phyloP scores from a whole-genome alignment of 1,284 basidiomycete species.

The Pseudozyma pruni region DNA sequence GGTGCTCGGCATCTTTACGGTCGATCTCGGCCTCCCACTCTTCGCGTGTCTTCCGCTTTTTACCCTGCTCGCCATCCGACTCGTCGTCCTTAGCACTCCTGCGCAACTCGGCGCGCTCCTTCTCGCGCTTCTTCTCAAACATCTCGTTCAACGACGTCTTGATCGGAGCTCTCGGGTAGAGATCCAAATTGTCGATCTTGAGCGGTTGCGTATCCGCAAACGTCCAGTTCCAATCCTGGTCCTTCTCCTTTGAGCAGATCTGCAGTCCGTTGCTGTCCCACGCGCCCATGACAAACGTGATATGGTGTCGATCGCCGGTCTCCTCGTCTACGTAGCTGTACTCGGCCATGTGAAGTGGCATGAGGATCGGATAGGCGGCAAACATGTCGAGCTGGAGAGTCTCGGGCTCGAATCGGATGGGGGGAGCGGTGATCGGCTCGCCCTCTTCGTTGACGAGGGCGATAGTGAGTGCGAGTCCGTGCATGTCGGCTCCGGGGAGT shows the following conservation, averaged over 20 bases:
- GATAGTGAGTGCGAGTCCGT: slow-evolving; percentile 22
- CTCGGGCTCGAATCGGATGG: slow-evolving; percentile 32
- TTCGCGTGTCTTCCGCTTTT: slow-evolving; percentile 5
- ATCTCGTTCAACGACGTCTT: slow-evolving; percentile 24
- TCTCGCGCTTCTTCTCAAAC: slow-evolving; percentile 20
- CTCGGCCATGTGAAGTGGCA: slow-evolving; percentile 44
- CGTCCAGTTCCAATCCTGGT: slow-evolving; percentile 32
- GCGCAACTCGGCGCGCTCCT: slow-evolving; percentile 6
- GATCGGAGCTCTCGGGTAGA: slow-evolving; percentile 32
- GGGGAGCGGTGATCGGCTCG: slow-evolving; percentile 20
- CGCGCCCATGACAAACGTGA: slow-evolving; percentile 38
- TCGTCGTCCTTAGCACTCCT: slow-evolving; percentile 4
- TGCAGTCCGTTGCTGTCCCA: slow-evolving; percentile 35
- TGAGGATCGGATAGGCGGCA: slow-evolving; percentile 44
- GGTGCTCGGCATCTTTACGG: not conserved
- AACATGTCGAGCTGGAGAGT: slow-evolving; percentile 43
- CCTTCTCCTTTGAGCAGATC: slow-evolving; percentile 38
- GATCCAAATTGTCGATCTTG: slow-evolving; percentile 19
- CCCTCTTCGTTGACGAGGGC: slow-evolving; percentile 25
- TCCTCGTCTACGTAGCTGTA: slow-evolving; percentile 26
- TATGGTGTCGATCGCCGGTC: slow-evolving; percentile 5
- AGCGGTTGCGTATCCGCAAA: slow-evolving; percentile 9
- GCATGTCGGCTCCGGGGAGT: slow-evolving; percentile 25
- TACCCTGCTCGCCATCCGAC: not conserved
- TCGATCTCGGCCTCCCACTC: slow-evolving; percentile 22